Percentiles rank a stretch among this genome's conserved stretches.
These are phyloP conservation scores for Colletotrichum sp. DNA, from an alignment of 2,329 filamentous ascomycete species.

Conservation along the genomic window DNA sequence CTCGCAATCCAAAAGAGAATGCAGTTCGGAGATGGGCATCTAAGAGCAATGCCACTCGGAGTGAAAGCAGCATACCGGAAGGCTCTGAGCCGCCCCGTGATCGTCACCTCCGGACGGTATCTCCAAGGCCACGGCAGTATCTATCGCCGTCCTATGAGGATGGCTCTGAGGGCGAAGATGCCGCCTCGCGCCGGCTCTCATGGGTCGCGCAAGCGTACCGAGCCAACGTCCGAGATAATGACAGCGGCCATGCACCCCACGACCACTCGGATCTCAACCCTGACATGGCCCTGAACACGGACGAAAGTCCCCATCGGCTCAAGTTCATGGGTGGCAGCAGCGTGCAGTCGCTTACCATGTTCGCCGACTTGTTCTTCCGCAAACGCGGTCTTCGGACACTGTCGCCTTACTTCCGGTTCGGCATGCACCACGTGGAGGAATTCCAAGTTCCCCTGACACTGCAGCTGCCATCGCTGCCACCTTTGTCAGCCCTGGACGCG, in stretches of 20 bases:
- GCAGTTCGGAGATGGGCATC: constrained; percentile 24
- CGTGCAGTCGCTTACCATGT: constrained; percentile 26
- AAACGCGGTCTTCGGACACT: constrained; percentile 22
- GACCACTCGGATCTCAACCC: constrained; percentile 18
- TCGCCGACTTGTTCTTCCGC: constrained; percentile 27
- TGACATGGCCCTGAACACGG: constrained; percentile 27
- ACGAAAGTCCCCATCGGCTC: constrained; percentile 24
- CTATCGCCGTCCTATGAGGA: not conserved
- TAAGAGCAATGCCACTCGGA: constrained; percentile 11
- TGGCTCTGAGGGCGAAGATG: not conserved
- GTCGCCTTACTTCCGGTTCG: constrained; percentile 24
- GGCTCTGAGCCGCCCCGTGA: not conserved
- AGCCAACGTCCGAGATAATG: not conserved
- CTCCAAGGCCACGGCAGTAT: not conserved
- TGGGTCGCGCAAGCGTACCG: constrained; percentile 8
- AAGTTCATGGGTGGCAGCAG: constrained; percentile 27
- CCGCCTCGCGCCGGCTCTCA: not conserved
- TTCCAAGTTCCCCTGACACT: constrained; percentile 21
- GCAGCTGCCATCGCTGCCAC: constrained; percentile 19
- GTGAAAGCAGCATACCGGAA: not conserved
- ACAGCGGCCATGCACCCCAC: not conserved
- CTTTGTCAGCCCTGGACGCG: not conserved
- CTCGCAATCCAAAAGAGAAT: constrained; percentile 22
- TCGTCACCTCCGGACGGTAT: not conserved
- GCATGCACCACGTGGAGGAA: constrained; percentile 28